Conservation (phyloP, 1,139 yeast genomes). For the Geotrichum bryndzae region DNA sequence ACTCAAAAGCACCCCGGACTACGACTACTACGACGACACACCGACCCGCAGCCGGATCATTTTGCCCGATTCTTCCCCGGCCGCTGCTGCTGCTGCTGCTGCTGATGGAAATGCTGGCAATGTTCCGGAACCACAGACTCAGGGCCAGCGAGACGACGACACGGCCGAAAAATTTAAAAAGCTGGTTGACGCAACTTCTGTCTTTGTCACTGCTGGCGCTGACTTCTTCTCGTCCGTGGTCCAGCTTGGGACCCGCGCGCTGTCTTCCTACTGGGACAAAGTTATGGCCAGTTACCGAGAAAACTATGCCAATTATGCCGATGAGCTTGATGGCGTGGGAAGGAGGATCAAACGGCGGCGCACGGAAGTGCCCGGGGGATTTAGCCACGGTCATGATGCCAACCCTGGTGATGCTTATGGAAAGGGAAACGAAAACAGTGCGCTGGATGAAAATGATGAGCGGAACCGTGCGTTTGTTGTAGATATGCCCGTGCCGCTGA, state of each 20-base stretch:
- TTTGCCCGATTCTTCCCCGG: neutral
- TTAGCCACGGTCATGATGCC: neutral
- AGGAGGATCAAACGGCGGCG: neutral
- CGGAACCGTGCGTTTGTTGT: neutral
- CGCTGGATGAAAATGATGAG: neutral
- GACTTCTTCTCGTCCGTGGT: conserved; percentile 1
- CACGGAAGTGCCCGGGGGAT: neutral
- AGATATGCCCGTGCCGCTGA: neutral
- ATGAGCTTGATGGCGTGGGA: neutral
- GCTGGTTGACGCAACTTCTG: neutral
- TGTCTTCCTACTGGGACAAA: neutral
- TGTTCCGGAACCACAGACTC: neutral
- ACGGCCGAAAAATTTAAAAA: neutral
- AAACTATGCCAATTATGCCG: neutral
- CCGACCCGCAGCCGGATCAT: neutral
- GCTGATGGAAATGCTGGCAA: neutral
- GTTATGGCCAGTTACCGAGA: neutral
- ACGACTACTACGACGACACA: neutral
- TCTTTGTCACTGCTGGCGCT: conserved; percentile 2
- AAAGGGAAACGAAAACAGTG: neutral
- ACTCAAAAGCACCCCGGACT: neutral
- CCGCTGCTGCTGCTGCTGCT: neutral
- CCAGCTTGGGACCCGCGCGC: neutral
- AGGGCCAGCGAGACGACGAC: neutral
- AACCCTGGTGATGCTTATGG: neutral